phyloP scores from a whole-genome alignment of 2,329 filamentous ascomycete genomes.

The Claviceps pazoutovae region DNA sequence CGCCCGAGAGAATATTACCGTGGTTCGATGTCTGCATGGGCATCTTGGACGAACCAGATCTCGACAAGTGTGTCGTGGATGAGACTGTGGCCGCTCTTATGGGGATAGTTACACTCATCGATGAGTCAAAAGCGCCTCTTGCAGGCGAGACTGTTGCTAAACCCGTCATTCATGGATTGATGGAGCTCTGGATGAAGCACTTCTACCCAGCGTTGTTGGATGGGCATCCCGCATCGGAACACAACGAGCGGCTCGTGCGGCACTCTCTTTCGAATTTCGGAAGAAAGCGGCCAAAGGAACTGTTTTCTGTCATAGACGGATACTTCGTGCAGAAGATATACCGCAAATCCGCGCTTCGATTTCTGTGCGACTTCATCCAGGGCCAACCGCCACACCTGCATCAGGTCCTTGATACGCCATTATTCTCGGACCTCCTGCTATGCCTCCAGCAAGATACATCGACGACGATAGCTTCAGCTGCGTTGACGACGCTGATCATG shows the following conservation, averaged over 20 bases:
- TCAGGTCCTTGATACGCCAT: slow-evolving; percentile 53
- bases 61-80: slow-evolving; percentile 48
- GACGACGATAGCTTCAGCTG: slow-evolving; percentile 60
- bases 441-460: slow-evolving; percentile 68
- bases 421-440: slow-evolving; percentile 57
- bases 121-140: slow-evolving; percentile 34
- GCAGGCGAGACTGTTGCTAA: slow-evolving; percentile 28
- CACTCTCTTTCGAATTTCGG: slow-evolving; percentile 46
- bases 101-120: slow-evolving; percentile 49
- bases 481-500: slow-evolving; percentile 65
- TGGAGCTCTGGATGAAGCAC: slow-evolving; percentile 44
- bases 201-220: slow-evolving; percentile 23
- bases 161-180: slow-evolving; percentile 41
- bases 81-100: slow-evolving; percentile 53
- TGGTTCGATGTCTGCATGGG: slow-evolving; percentile 51
- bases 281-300: slow-evolving; percentile 55
- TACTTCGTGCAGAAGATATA: slow-evolving; percentile 51
- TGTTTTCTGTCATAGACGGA: slow-evolving; percentile 51
- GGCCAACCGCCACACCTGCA: slow-evolving; percentile 70
- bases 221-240: slow-evolving; percentile 23
- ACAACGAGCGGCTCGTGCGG: slow-evolving; percentile 36
- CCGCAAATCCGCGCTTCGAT: slow-evolving; percentile 48
- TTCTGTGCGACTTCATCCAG: slow-evolving; percentile 61
- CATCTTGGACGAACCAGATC: slow-evolving; percentile 33
- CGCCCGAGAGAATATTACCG: slow-evolving; percentile 46